phyloP scores from a whole-genome alignment of 2,329 filamentous ascomycete genomes.

The Trichoderma koningii region DNA sequence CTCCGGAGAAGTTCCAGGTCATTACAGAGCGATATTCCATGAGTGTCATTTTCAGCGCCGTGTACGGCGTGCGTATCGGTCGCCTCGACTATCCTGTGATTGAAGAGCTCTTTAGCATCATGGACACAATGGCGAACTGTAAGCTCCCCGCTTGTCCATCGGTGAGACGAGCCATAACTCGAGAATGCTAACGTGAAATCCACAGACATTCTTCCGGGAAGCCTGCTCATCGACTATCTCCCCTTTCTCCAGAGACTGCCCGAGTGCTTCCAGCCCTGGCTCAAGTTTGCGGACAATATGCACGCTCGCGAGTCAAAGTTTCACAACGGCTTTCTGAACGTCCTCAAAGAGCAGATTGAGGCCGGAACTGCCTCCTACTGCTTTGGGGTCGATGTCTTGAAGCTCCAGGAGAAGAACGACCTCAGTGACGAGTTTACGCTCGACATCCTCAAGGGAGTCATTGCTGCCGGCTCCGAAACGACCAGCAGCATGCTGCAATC shows the following conservation, averaged over 20 bases:
- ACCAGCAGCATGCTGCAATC: conserved; percentile 24
- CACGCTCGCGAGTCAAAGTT: background rate
- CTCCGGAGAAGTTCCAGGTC: background rate
- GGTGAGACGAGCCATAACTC: too few species aligned
- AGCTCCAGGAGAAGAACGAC: background rate
- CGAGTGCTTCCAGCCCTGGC: conserved; percentile 24
- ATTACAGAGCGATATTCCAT: conserved; percentile 21
- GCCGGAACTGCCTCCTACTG: conserved; percentile 4
- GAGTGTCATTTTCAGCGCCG: conserved; percentile 28
- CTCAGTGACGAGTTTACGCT: background rate
- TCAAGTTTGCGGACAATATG: background rate
- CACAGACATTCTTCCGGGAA: conserved; percentile 19
- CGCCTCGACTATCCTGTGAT: conserved; percentile 20
- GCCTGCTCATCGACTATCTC: conserved; percentile 22
- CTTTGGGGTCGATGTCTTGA: conserved; percentile 12
- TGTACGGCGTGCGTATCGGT: conserved; percentile 12
- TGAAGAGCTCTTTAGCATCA: background rate
- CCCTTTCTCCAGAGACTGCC: conserved; percentile 26
- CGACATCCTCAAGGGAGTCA: conserved; percentile 1
- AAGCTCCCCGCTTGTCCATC: background rate
- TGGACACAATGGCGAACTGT: background rate
- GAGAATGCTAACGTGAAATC: background rate
- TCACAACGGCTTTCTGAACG: background rate
- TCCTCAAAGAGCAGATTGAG: conserved; percentile 9
- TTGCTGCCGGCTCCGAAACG: conserved; percentile 20